Conservation (phyloP, 2,329 filamentous ascomycete genomes). For the Botrytis elliptica region DNA sequence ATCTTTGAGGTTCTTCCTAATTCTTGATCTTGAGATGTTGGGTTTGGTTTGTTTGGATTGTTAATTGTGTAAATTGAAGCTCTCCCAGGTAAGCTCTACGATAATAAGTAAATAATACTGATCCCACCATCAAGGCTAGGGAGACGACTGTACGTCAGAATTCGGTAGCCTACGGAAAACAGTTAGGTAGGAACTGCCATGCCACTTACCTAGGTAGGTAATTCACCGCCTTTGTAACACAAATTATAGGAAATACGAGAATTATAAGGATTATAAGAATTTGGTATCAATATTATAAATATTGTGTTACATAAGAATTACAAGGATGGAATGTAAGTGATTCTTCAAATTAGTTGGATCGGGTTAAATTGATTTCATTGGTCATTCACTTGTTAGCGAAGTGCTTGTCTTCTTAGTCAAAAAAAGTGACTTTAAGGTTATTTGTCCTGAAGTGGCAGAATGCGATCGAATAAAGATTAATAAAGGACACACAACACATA, state of each 20-base stretch:
- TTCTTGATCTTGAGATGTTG: neutral
- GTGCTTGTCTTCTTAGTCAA: neutral
- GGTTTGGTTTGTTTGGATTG: neutral
- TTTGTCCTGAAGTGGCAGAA: constrained; percentile 20
- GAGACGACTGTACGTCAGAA: constrained; percentile 18
- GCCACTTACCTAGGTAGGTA: neutral
- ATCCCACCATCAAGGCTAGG: neutral
- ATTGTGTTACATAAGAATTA: neutral
- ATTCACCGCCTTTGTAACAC: constrained; percentile 5
- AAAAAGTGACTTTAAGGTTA: constrained; percentile 16
- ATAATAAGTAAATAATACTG: neutral
- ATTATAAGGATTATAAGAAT: neutral
- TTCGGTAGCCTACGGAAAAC: constrained; percentile 12
- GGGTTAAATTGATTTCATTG: neutral
- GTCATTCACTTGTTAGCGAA: neutral
- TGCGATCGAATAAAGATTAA: neutral
- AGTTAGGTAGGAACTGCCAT: neutral
- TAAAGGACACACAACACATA: constrained; percentile 14
- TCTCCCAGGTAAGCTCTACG: neutral
- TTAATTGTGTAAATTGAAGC: neutral
- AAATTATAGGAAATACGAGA: neutral
- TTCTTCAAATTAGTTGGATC: neutral
- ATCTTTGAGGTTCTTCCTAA: constrained; percentile 5
- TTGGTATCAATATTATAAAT: no score
- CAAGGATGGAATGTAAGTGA: neutral